A percentile compares a stretch with the other conserved stretches of the same genome.
Conservation (phyloP, 331 rosid genomes). For the Rosa hybrid region DNA sequence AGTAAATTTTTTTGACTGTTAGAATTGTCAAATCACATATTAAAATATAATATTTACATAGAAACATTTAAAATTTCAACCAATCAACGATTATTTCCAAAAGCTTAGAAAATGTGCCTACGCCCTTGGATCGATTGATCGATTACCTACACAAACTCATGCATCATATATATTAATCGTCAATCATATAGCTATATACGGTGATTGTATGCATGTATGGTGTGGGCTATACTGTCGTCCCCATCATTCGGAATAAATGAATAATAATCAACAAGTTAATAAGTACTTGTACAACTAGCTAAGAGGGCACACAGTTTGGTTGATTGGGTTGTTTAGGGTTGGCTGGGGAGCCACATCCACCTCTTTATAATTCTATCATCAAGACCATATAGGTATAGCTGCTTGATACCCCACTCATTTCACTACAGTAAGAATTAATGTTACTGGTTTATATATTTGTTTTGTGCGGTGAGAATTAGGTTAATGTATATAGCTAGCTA, state of each 20-base stretch:
- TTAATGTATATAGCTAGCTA: background rate
- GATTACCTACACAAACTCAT: background rate
- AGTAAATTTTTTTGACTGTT: no score
- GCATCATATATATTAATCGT: background rate
- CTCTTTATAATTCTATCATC: background rate
- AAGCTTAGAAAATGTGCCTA: no score
- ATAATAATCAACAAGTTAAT: background rate
- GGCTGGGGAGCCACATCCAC: background rate
- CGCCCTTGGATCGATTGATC: background rate
- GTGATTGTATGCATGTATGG: constrained; percentile 6
- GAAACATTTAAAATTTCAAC: no score
- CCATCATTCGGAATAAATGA: background rate
- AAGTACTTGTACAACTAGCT: background rate
- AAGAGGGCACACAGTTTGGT: background rate
- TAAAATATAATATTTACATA: no score
- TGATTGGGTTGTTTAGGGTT: constrained; percentile 1
- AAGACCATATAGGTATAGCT: background rate
- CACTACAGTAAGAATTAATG: background rate
- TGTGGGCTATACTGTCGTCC: constrained; percentile 13
- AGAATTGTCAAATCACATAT: no score
- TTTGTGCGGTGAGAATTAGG: background rate
- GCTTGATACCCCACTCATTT: background rate
- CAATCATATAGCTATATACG: background rate
- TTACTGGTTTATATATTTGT: background rate
- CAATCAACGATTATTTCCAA: no score